A percentile compares a stretch with the other conserved stretches of the same genome.
Evolutionary conservation across 2,329 filamentous ascomycete species (phyloP).

Genomic region (Leptoxyphium fumago): DNA sequence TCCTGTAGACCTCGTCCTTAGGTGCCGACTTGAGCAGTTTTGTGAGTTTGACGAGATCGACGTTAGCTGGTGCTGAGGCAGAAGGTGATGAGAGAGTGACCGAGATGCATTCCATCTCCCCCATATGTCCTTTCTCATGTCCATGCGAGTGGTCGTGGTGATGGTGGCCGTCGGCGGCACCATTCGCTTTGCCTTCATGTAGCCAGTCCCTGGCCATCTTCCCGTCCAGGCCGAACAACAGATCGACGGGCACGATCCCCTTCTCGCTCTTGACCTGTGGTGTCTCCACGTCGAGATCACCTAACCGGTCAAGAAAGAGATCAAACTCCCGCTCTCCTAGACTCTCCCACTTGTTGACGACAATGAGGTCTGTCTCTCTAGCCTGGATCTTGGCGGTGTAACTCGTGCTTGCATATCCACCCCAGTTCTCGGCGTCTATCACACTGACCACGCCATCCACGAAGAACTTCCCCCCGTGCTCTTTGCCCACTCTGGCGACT

Average conservation of each 20-base stretch:
- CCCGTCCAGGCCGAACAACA: conserved; percentile 79
- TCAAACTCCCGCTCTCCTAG: conserved; percentile 63
- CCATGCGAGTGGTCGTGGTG: conserved; percentile 41
- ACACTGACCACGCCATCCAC: conserved; percentile 83
- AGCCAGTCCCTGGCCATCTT: conserved; percentile 47
- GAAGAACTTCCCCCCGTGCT: conserved; percentile 48
- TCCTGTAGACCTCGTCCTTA: conserved; percentile 90
- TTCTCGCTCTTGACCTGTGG: conserved; percentile 68
- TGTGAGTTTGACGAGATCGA: conserved; percentile 46
- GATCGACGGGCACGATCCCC: conserved; percentile 61
- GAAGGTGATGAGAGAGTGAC: conserved; percentile 40
- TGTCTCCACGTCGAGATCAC: conserved; percentile 65
- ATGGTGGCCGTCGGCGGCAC: conserved; percentile 30
- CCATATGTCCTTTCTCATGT: conserved; percentile 47
- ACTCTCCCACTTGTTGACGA: conserved; percentile 86
- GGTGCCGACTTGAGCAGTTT: conserved; percentile 56
- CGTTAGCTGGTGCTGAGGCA: conserved; percentile 30
- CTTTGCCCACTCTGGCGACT: conserved; percentile 62
- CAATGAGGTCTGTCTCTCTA: conserved; percentile 74
- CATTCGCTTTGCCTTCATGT: conserved; percentile 22
- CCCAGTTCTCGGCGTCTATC: conserved; percentile 90
- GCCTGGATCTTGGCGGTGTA: conserved; percentile 83
- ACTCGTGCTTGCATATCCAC: conserved; percentile 79
- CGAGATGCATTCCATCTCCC: conserved; percentile 82
- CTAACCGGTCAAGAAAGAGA: conserved; percentile 60